Evolutionary conservation across 2,329 filamentous ascomycete genomes (phyloP).

Genomic region (Cercospora berteroae): DNA sequence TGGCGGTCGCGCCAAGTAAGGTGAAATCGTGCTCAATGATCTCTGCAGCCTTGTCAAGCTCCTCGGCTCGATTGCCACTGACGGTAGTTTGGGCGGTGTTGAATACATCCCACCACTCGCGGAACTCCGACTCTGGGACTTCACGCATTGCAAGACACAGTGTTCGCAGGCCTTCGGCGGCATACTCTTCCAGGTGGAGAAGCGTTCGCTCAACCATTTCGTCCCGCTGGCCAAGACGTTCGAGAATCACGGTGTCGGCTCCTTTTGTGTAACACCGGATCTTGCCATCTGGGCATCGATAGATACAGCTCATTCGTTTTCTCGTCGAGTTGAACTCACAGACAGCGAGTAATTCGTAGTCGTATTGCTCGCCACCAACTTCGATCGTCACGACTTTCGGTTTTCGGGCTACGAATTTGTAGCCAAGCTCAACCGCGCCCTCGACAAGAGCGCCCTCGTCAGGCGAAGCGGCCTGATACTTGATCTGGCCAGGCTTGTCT

Average conservation of each 20-base stretch:
- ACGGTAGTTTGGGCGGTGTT: slow-evolving; percentile 88
- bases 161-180: slow-evolving; percentile 90
- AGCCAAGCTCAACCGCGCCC: slow-evolving; percentile 80
- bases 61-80: slow-evolving; percentile 85
- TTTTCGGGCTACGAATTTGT: slow-evolving; percentile 86
- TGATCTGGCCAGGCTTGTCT: slow-evolving; percentile 76
- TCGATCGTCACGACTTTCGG: slow-evolving; percentile 83
- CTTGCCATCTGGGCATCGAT: slow-evolving; percentile 93
- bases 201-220: slow-evolving; percentile 85
- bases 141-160: slow-evolving; percentile 94
- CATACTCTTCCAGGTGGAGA: slow-evolving; percentile 96
- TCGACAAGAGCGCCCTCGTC: slow-evolving; percentile 97
- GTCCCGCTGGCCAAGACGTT: slow-evolving; percentile 76
- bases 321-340: slow-evolving; percentile 98
- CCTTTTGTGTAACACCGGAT: slow-evolving; percentile 93
- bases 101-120: slow-evolving; percentile 81
- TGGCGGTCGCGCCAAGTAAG: slow-evolving; percentile 90
- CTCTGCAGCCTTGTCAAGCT: slow-evolving; percentile 95
- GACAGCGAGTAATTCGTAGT: slow-evolving; percentile 92
- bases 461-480: slow-evolving; percentile 95
- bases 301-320: slow-evolving; percentile 97
- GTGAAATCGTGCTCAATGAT: slow-evolving; percentile 90
- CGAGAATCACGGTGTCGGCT: slow-evolving; percentile 94
- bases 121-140: slow-evolving; percentile 82
- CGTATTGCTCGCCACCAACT: slow-evolving; percentile 66